phyloP scores from a whole-genome alignment of 2,329 filamentous ascomycete genomes.

The Neopestalotiopsis rosae region DNA sequence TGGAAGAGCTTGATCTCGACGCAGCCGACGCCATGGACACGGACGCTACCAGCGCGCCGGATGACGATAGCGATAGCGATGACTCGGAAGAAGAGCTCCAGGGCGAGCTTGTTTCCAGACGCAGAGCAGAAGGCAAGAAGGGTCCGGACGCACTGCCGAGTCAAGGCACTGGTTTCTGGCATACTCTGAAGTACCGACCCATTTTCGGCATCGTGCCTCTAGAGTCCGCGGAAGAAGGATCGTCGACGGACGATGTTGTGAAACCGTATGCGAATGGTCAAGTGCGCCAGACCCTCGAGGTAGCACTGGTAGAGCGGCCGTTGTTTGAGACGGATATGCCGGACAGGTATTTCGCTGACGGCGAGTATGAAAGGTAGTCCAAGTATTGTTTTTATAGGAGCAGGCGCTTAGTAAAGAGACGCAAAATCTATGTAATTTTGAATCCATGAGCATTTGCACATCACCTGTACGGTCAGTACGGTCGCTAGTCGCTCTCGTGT shows the following conservation, averaged over 20 bases:
- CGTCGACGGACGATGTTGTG: constrained; percentile 22
- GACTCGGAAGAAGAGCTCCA: constrained; percentile 39
- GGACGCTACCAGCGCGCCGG: constrained; percentile 33
- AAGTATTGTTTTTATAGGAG: not conserved
- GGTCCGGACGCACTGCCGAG: constrained; percentile 26
- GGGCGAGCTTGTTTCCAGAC: constrained; percentile 37
- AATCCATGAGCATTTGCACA: not conserved
- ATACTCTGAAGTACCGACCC: constrained; percentile 92
- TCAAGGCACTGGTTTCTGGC: constrained; percentile 62
- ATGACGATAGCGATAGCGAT: constrained; percentile 37
- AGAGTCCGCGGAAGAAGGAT: constrained; percentile 37
- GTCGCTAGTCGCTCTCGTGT: not conserved
- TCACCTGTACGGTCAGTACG: not conserved
- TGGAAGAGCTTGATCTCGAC: constrained; percentile 34
- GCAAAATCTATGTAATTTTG: not conserved
- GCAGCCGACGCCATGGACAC: constrained; percentile 35
- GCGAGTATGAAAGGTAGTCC: constrained; percentile 53
- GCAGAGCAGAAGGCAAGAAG: constrained; percentile 33
- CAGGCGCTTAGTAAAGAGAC: not conserved
- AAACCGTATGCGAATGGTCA: constrained; percentile 16
- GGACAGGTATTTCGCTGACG: constrained; percentile 69
- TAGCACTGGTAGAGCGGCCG: constrained; percentile 87
- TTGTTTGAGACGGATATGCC: constrained; percentile 82
- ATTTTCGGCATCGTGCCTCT: constrained; percentile 75
- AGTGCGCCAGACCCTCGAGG: constrained; percentile 63